These are phyloP conservation scores for Dothiorella sarmentorum DNA, from an alignment of 2,329 filamentous ascomycete species.

Conservation along the genomic window DNA sequence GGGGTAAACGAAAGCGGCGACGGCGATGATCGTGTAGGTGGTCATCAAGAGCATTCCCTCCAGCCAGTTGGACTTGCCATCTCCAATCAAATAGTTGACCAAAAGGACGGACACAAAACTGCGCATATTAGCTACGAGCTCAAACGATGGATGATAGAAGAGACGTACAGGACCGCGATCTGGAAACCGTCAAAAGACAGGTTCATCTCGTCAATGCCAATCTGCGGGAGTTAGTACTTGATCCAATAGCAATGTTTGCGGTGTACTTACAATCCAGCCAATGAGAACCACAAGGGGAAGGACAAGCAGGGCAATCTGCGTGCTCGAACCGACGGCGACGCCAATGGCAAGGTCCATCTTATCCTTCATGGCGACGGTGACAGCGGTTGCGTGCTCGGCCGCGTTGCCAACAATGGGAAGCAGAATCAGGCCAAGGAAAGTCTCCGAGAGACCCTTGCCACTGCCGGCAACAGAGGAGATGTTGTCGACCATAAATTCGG, in stretches of 20 bases:
- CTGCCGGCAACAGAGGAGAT: conserved; percentile 53
- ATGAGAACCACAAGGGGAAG: conserved; percentile 59
- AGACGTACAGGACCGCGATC: conserved; percentile 52
- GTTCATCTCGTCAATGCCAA: conserved; percentile 61
- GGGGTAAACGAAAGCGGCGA: conserved; percentile 55
- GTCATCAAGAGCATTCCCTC: conserved; percentile 60
- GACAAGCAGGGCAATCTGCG: conserved; percentile 63
- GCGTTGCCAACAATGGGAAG: conserved; percentile 65
- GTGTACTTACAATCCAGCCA: conserved; percentile 50
- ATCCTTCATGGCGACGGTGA: conserved; percentile 60
- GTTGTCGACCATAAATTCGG: conserved; percentile 61
- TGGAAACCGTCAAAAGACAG: conserved; percentile 86
- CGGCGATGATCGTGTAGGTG: conserved; percentile 60
- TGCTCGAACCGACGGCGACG: conserved; percentile 62
- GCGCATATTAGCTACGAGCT: conserved; percentile 36
- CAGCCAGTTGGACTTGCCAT: conserved; percentile 57
- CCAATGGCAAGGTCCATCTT: conserved; percentile 68
- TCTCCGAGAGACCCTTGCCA: conserved; percentile 50
- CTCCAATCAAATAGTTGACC: conserved; percentile 62
- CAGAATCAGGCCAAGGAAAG: conserved; percentile 62
- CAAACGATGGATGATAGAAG: conserved; percentile 58
- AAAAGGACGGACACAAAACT: conserved; percentile 53
- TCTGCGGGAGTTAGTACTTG: conserved; percentile 21
- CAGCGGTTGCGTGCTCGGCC: conserved; percentile 63
- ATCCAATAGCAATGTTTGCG: neutral